Conservation (phyloP, 495 filamentous ascomycete genomes). For the Trichoderma gamsii region DNA sequence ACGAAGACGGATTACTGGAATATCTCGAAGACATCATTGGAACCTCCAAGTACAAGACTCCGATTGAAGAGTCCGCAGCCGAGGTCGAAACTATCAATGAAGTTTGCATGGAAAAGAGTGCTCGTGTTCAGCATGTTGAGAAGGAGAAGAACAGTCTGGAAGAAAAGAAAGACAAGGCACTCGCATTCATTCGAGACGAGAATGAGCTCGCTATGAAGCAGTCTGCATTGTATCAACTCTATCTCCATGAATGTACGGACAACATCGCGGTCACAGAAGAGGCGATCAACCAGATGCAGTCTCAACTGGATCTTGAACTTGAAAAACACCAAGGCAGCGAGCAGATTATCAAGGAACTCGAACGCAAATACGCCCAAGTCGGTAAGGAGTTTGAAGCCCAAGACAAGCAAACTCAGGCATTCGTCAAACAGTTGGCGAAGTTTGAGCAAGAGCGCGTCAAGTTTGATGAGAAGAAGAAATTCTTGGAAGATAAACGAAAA, state of each 20-base stretch:
- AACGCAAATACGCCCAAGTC: conserved; percentile 76
- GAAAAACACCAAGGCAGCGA: conserved; percentile 90
- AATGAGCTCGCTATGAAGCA: conserved; percentile 89
- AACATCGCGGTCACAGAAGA: conserved; percentile 88
- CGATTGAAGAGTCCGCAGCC: conserved; percentile 86
- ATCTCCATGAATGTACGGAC: conserved; percentile 77
- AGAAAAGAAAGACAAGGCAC: conserved; percentile 92
- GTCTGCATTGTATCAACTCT: conserved; percentile 83
- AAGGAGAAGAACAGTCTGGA: conserved; percentile 90
- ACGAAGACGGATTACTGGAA: conserved; percentile 92
- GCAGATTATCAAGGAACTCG: conserved; percentile 80
- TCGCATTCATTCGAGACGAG: conserved; percentile 82
- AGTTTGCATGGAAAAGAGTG: conserved; percentile 87
- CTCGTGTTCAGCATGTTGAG: conserved; percentile 92
- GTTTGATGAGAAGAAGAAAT: conserved; percentile 95
- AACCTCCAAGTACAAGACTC: conserved; percentile 93
- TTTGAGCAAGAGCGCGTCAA: conserved; percentile 95
- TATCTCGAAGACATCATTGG: conserved; percentile 98
- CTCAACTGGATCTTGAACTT: conserved; percentile 77
- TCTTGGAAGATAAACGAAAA: conserved; percentile 79
- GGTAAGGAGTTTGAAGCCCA: conserved; percentile 74
- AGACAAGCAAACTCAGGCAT: conserved; percentile 71
- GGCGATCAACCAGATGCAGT: conserved; percentile 82
- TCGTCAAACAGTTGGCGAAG: conserved; percentile 82
- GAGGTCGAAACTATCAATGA: conserved; percentile 86